Evolutionary conservation across 1,284 basidiomycete genomes (phyloP).

Genomic region (Athelia psychrophila): DNA sequence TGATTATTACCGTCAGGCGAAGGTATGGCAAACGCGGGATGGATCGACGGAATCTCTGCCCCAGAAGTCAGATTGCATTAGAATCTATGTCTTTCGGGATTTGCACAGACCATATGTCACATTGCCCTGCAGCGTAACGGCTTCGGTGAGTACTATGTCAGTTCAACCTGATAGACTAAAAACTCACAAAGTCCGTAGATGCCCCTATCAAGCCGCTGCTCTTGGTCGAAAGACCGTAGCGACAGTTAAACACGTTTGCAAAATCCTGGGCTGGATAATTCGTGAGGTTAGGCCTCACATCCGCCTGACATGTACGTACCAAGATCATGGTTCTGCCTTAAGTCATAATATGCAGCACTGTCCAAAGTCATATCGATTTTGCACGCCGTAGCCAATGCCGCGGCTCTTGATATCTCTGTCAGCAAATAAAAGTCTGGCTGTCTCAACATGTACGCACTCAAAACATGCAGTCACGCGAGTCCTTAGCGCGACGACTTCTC

Average conservation of each 20-base stretch:
- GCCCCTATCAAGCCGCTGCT: constrained; percentile 33
- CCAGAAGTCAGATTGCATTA: constrained; percentile 11
- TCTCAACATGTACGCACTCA: constrained; percentile 35
- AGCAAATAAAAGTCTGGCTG: constrained; percentile 3
- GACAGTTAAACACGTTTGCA: constrained; percentile 32
- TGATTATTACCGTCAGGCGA: constrained; percentile 67
- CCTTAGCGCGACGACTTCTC: constrained; percentile 47
- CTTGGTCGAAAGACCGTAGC: constrained; percentile 16
- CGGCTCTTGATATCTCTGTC: constrained; percentile 46
- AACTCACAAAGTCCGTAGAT: constrained; percentile 58
- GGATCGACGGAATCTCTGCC: constrained; percentile 60
- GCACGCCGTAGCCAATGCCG: constrained; percentile 69
- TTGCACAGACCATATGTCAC: constrained; percentile 54
- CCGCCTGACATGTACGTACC: constrained; percentile 33
- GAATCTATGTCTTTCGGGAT: constrained; percentile 4
- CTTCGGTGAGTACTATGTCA: constrained; percentile 9
- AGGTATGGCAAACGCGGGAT: constrained; percentile 68
- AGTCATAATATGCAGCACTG: constrained; percentile 43
- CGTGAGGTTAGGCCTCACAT: not conserved
- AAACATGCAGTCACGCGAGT: constrained; percentile 57
- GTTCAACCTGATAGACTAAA: constrained; percentile 1
- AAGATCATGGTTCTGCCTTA: constrained; percentile 60
- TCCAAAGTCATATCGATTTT: constrained; percentile 44
- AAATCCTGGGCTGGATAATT: constrained; percentile 42
- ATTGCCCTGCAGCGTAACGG: constrained; percentile 49